These are phyloP conservation scores for Cladorrhinum samala DNA, from an alignment of 495 filamentous ascomycete genomes.

Conservation along the genomic window DNA sequence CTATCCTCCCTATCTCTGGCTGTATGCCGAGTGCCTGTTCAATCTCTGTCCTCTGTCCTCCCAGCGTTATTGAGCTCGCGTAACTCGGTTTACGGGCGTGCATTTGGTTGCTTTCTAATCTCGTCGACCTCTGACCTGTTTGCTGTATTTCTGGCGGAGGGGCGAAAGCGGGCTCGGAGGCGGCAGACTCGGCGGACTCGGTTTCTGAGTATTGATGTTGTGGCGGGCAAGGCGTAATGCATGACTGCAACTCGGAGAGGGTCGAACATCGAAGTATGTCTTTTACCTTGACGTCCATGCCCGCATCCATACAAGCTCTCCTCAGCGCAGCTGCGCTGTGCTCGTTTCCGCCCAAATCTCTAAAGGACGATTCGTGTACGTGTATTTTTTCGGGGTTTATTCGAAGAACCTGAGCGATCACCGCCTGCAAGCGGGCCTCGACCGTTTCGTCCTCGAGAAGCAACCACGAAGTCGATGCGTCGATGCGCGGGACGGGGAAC, in stretches of 20 bases:
- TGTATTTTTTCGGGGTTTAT: conserved; percentile 18
- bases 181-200: conserved; percentile 6
- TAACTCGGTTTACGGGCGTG: conserved; percentile 20
- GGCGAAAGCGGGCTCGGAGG: conserved; percentile 14
- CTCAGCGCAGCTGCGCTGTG: conserved; percentile 29
- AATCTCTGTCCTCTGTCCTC: conserved; percentile 19
- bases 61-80: conserved; percentile 13
- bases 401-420: conserved; percentile 30
- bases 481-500: conserved; percentile 14
- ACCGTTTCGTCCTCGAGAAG: conserved; percentile 23
- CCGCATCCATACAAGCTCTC: conserved; percentile 29
- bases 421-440: conserved; percentile 25
- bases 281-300: conserved; percentile 30
- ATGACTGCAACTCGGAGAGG: conserved; percentile 34
- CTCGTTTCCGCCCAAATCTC: conserved; percentile 35
- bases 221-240: conserved; percentile 23
- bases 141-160: conserved; percentile 17
- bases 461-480: conserved; percentile 26
- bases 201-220: conserved; percentile 6
- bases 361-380: conserved; percentile 30
- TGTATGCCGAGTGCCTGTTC: conserved; percentile 23
- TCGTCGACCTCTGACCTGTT: conserved; percentile 14
- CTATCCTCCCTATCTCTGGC: conserved; percentile 29
- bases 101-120: conserved; percentile 1
- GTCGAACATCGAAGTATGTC: conserved; percentile 39